Evolutionary conservation across 495 filamentous ascomycete species (phyloP).

Genomic region (Stereocaulon alpinum): DNA sequence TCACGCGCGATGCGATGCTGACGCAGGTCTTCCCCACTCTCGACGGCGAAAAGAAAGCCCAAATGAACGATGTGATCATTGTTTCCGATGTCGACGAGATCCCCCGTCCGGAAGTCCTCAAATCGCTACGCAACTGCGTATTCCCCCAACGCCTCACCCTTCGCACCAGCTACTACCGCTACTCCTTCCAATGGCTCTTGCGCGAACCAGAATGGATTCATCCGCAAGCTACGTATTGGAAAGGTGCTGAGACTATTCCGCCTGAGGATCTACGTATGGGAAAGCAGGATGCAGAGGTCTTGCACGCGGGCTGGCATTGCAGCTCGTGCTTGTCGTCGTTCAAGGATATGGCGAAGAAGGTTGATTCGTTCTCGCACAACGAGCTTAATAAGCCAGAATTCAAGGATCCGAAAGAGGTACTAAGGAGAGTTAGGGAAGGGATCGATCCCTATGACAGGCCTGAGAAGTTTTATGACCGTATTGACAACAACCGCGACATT

Average conservation of each 20-base stretch:
- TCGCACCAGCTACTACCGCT: constrained; percentile 44
- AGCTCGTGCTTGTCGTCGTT: constrained; percentile 43
- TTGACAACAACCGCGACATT: constrained; percentile 34
- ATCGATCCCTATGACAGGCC: constrained; percentile 42
- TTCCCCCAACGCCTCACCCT: constrained; percentile 45
- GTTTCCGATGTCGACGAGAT: constrained; percentile 43
- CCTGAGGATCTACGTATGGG: constrained; percentile 40
- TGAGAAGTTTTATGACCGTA: constrained; percentile 34
- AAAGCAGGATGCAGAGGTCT: constrained; percentile 30
- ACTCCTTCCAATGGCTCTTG: constrained; percentile 46
- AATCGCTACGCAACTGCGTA: constrained; percentile 35
- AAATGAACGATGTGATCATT: constrained; percentile 29
- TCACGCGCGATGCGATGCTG: constrained; percentile 43
- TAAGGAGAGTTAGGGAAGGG: constrained; percentile 37
- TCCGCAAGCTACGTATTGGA: constrained; percentile 45
- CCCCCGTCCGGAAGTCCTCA: constrained; percentile 36
- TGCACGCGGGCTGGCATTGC: constrained; percentile 46
- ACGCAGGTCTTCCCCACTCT: constrained; percentile 38
- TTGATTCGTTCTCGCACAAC: constrained; percentile 41
- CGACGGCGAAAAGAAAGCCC: constrained; percentile 21
- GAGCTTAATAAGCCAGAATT: constrained; percentile 35
- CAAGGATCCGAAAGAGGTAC: constrained; percentile 33
- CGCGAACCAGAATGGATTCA: constrained; percentile 42
- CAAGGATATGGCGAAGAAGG: constrained; percentile 40
- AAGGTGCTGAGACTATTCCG: constrained; percentile 36